Base-by-base conservation (phyloP, 257 asterid species). In the Nicotiana knightiana region DNA sequence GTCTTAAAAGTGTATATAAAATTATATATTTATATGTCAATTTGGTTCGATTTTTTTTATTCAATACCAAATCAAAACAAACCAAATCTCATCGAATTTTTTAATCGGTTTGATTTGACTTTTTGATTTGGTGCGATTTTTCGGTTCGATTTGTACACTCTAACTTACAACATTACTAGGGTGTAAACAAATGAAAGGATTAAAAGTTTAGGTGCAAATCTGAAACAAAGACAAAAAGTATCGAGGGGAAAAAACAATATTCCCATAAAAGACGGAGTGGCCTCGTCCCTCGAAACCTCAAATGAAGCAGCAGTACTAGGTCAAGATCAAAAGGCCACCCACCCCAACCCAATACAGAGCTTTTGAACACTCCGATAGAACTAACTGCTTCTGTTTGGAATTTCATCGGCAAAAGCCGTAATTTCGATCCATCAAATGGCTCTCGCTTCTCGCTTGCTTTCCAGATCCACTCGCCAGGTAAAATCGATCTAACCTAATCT, bases 391-490 rank as follows among this genome's bases (percentile, higher is more conserved):
- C 58, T 33, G 28, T 76, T 81, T 3, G 26, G 35, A 5, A 17
- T 46, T 26, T 9, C 5, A 21, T 2, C 59, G 33, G 8, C 51
- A 2, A 48, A 58, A 32, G 48, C 73, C 43, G 64, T 67, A 33
- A 30, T 0, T 28, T 59, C 39, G 30, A 28, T 28, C 30, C 30
- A 51, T 48, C 81, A 24, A 5, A 93, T 93, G 97, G 91, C 94
- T 81, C 82, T 89, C 83, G 81, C 94, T 88, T 58, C 93, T 84
- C 97, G 97, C 64, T 68, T 88, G 37, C 92, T 92, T 80, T 92
- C 91, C 87, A 88, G 93, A 92, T 92, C 97, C 79, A 86, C 88
- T 76, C 91, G 94, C 80, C 94, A 89, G 97, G 97, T 93, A 79
- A n/a, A 37, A 35, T 70, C 32, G 18, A 68, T 68, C 55, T 21